These are phyloP conservation scores for Diaporthe nobilis DNA, from an alignment of 2,329 filamentous ascomycete species.

Conservation along the genomic window DNA sequence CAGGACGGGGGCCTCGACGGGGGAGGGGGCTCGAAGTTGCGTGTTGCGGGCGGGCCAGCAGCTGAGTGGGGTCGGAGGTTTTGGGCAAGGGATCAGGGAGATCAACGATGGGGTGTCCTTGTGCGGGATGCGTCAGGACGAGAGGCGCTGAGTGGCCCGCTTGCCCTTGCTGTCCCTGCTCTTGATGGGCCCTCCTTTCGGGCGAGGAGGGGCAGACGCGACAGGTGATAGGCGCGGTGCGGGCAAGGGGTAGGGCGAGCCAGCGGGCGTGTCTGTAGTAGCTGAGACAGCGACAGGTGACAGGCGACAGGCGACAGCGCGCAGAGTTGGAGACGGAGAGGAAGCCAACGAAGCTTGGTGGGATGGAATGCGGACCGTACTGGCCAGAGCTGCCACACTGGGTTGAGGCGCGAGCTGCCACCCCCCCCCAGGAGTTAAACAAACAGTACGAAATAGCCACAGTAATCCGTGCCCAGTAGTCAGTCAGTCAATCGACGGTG, in stretches of 20 bases:
- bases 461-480: neutral
- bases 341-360: slow-evolving; percentile 23
- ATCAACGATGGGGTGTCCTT: slow-evolving; percentile 31
- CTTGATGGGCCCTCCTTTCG: slow-evolving; percentile 15
- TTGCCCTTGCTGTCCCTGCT: slow-evolving; percentile 22
- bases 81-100: slow-evolving; percentile 29
- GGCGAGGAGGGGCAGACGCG: slow-evolving; percentile 26
- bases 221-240: slow-evolving; percentile 19
- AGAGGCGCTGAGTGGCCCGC: slow-evolving; percentile 27
- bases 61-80: slow-evolving; percentile 26
- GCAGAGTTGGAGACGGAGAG: slow-evolving; percentile 20
- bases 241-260: slow-evolving; percentile 2
- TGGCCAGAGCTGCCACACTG: slow-evolving; percentile 6
- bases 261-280: slow-evolving; percentile 10
- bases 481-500: neutral
- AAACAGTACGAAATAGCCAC: neutral
- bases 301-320: neutral
- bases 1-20: neutral
- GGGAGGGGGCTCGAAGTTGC: slow-evolving; percentile 3
- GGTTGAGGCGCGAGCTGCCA: neutral
- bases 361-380: slow-evolving; percentile 27
- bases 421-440: no score
- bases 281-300: neutral
- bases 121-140: slow-evolving; percentile 14
- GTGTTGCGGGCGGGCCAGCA: slow-evolving; percentile 18